A percentile compares a stretch with the other conserved stretches of the same genome.
These are phyloP conservation scores for Coprinopsis strossmayeri DNA, from an alignment of 768 basidiomycete species.

Conservation along the genomic window DNA sequence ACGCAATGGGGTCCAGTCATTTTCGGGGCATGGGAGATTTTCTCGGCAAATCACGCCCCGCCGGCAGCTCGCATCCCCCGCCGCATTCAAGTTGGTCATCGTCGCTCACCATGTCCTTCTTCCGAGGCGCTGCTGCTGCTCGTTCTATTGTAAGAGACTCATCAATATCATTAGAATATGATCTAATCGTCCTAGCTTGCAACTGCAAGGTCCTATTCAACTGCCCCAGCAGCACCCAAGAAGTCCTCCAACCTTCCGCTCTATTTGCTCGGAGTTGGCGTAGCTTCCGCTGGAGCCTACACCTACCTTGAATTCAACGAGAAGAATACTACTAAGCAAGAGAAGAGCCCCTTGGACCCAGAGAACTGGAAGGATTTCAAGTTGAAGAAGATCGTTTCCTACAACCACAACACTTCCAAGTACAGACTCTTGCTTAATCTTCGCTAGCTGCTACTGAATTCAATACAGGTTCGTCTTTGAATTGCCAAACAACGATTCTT, in stretches of 20 bases:
- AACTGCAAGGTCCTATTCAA: constrained; percentile 32
- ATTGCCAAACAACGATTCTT: constrained; percentile 70
- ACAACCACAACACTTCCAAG: constrained; percentile 93
- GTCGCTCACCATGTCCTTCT: constrained; percentile 36
- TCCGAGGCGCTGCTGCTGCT: constrained; percentile 29
- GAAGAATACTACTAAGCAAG: constrained; percentile 28
- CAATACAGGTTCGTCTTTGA: constrained; percentile 65
- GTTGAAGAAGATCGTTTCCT: constrained; percentile 73
- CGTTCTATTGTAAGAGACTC: constrained; percentile 34
- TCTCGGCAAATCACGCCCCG: neutral
- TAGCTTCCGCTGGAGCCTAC: constrained; percentile 36
- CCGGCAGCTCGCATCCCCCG: too few relatives aligned
- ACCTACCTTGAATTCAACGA: constrained; percentile 40
- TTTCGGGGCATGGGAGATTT: neutral
- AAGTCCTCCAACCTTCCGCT: constrained; percentile 44
- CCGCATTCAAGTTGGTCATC: constrained; percentile 4
- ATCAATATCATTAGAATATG: neutral
- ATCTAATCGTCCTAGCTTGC: constrained; percentile 21
- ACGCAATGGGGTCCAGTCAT: constrained; percentile 13
- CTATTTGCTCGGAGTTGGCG: constrained; percentile 42
- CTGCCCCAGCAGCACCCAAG: constrained; percentile 28
- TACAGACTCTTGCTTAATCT: constrained; percentile 24
- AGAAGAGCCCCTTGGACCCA: constrained; percentile 69
- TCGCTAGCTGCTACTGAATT: neutral
- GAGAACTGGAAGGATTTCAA: constrained; percentile 74